A percentile compares a stretch with the other conserved stretches of the same genome.
These are phyloP conservation scores for Penicillium coprophilum DNA, from an alignment of 495 filamentous ascomycete species.

Conservation along the genomic window DNA sequence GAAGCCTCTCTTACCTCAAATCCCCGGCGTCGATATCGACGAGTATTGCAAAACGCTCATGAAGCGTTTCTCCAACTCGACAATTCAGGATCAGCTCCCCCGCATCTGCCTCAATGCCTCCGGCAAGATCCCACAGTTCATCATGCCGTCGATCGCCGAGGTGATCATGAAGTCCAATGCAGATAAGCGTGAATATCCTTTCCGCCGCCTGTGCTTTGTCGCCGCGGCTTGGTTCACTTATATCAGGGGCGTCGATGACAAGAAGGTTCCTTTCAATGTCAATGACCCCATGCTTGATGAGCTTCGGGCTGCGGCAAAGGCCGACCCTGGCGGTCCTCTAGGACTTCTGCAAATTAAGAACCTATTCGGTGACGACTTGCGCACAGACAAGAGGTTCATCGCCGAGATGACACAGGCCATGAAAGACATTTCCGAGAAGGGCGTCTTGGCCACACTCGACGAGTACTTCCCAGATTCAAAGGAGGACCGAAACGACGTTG, in stretches of 20 bases:
- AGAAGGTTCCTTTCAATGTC: conserved; percentile 29
- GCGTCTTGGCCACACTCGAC: conserved; percentile 43
- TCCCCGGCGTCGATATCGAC: conserved; percentile 48
- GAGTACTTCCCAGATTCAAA: conserved; percentile 34
- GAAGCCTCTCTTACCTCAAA: conserved; percentile 45
- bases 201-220: conserved; percentile 46
- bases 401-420: conserved; percentile 39
- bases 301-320: conserved; percentile 41
- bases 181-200: conserved; percentile 20
- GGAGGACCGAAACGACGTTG: not conserved
- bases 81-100: conserved; percentile 48
- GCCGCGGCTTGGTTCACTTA: conserved; percentile 49
- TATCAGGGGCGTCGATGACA: conserved; percentile 45
- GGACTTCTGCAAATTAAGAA: conserved; percentile 42
- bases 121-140: conserved; percentile 52
- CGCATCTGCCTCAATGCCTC: conserved; percentile 47
- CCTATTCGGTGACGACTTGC: conserved; percentile 49
- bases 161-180: conserved; percentile 27
- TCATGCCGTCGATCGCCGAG: conserved; percentile 52
- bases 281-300: conserved; percentile 48
- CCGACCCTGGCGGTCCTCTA: conserved; percentile 36
- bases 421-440: conserved; percentile 43
- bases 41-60: conserved; percentile 47
- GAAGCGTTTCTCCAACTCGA: conserved; percentile 51
- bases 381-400: conserved; percentile 41